phyloP scores from a whole-genome alignment of 176 grass and related monocot species.

The Zizania latifolia region DNA sequence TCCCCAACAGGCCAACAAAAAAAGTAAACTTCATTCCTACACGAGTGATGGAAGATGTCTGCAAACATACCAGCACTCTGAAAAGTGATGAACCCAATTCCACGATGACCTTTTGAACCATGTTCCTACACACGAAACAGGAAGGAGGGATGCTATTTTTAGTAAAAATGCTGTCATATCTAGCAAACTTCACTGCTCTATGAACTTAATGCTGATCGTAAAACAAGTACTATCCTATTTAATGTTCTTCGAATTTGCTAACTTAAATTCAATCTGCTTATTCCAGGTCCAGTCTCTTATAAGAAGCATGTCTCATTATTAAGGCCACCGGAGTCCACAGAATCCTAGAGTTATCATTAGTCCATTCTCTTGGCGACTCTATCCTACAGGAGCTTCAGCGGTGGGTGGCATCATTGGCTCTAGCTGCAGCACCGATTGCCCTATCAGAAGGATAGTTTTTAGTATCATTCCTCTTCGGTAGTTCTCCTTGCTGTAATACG shows the following conservation, averaged over 20 bases:
- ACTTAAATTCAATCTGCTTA: neutral
- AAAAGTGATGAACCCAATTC: slow-evolving; percentile 97
- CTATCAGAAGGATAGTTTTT: too few relatives aligned
- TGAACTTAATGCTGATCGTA: neutral
- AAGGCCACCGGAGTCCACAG: slow-evolving; percentile 4
- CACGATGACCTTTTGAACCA: slow-evolving; percentile 85
- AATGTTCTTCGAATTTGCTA: neutral
- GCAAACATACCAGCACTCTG: slow-evolving; percentile 52
- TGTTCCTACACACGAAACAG: slow-evolving; percentile 54
- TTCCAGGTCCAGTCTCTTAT: neutral
- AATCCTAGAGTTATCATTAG: slow-evolving; percentile 6
- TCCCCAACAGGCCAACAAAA: neutral
- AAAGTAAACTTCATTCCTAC: slow-evolving; percentile 1
- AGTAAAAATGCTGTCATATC: slow-evolving; percentile 20
- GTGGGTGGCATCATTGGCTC: too few relatives aligned
- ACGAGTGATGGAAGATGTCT: neutral
- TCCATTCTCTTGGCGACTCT: too few relatives aligned
- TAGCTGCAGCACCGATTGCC: too few relatives aligned
- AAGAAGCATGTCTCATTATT: neutral
- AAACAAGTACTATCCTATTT: neutral
- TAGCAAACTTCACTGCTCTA: neutral
- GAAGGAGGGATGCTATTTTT: slow-evolving; percentile 1
- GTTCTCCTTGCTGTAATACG: too few relatives aligned
- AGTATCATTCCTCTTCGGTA: too few relatives aligned
- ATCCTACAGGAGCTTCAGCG: too few relatives aligned